phyloP scores from a whole-genome alignment of 2,329 filamentous ascomycete species.

The Dothideomycetes sp. region DNA sequence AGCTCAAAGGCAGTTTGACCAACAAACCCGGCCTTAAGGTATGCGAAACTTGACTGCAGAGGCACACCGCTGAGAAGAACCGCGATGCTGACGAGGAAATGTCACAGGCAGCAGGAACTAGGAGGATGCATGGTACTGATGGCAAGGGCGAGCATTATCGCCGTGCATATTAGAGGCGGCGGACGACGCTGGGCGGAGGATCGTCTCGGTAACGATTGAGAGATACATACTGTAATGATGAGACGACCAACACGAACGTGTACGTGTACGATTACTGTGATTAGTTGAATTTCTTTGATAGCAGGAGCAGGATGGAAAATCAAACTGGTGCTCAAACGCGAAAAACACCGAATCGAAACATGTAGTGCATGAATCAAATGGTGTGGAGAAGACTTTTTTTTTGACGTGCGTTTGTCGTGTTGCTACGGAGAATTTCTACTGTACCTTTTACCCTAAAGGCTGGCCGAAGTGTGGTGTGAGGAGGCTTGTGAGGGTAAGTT shows the following conservation, averaged over 20 bases:
- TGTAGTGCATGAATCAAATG: too few relatives aligned
- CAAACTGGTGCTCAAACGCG: slow-evolving; percentile 5
- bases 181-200: not conserved
- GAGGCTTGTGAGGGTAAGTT: too few relatives aligned
- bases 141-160: slow-evolving; percentile 21
- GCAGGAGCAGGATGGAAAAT: slow-evolving; percentile 4
- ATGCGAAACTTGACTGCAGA: slow-evolving; percentile 14
- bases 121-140: slow-evolving; percentile 28
- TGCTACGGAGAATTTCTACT: slow-evolving; percentile 1
- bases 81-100: slow-evolving; percentile 9
- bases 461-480: too few relatives aligned
- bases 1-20: slow-evolving; percentile 61
- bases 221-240: not conserved
- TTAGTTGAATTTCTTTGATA: not conserved
- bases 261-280: slow-evolving; percentile 9
- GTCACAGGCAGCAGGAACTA: slow-evolving; percentile 27
- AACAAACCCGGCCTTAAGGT: slow-evolving; percentile 63
- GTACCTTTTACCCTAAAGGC: too few relatives aligned
- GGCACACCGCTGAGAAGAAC: too few relatives aligned
- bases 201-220: not conserved
- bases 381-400: too few relatives aligned
- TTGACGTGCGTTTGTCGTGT: too few relatives aligned
- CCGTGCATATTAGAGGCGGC: slow-evolving; percentile 13
- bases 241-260: slow-evolving; percentile 7
- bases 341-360: too few relatives aligned